Percentiles rank a stretch among this genome's conserved stretches.
phyloP scores from a whole-genome alignment of 495 filamentous ascomycete species.

The Penicillium coffeae region DNA sequence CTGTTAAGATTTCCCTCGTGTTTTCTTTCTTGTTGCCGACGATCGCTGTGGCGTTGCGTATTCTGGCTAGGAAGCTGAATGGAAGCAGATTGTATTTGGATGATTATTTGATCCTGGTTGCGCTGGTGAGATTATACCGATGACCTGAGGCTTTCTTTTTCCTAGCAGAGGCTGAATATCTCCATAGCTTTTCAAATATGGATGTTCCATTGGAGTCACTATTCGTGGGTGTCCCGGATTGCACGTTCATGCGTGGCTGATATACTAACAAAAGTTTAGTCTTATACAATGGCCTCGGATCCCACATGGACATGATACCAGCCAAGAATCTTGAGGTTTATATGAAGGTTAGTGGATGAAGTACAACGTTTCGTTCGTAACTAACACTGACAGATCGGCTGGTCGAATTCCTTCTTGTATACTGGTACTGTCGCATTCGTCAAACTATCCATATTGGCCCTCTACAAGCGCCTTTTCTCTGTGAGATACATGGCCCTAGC shows the following conservation, averaged over 20 bases:
- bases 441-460: constrained; percentile 43
- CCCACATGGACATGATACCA: constrained; percentile 31
- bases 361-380: neutral
- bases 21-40: constrained; percentile 30
- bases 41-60: constrained; percentile 26
- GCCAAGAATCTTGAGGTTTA: constrained; percentile 22
- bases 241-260: neutral
- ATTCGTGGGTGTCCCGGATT: constrained; percentile 31
- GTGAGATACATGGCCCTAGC: constrained; percentile 23
- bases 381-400: constrained; percentile 17
- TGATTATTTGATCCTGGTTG: constrained; percentile 37
- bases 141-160: neutral
- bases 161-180: too few relatives aligned
- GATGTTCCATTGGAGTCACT: constrained; percentile 27
- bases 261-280: constrained; percentile 17
- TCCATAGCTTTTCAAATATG: constrained; percentile 31
- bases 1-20: constrained; percentile 25
- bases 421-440: constrained; percentile 26
- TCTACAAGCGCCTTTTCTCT: constrained; percentile 38
- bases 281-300: constrained; percentile 30
- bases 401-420: constrained; percentile 32
- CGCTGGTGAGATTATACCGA: constrained; percentile 18
- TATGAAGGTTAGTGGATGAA: constrained; percentile 21
- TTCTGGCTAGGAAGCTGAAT: constrained; percentile 24
- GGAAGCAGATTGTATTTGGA: constrained; percentile 27